phyloP scores from a whole-genome alignment of 192 early-diverging fungal genomes.

The Linnemannia schmuckeri region DNA sequence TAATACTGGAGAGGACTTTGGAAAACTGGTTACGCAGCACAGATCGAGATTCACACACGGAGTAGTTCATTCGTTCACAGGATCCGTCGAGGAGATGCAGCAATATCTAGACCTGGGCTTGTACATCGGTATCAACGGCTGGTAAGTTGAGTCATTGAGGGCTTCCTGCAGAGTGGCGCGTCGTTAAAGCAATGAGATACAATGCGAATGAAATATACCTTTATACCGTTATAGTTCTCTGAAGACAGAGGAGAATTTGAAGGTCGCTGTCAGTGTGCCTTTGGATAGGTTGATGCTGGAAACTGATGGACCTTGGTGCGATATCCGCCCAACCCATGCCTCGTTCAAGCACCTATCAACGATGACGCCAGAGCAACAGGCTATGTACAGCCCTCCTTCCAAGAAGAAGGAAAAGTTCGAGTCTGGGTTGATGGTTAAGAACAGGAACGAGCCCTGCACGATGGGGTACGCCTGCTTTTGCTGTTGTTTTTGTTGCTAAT shows the following conservation, averaged over 20 bases:
- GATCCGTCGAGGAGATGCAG: slow-evolving; percentile 74
- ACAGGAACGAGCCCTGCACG: slow-evolving; percentile 87
- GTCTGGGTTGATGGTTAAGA: slow-evolving; percentile 77
- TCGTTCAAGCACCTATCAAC: slow-evolving; percentile 70
- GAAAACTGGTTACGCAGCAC: slow-evolving; percentile 69
- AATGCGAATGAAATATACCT: neutral
- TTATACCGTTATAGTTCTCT: slow-evolving; percentile 65
- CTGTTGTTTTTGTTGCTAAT: neutral
- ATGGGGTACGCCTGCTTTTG: slow-evolving; percentile 62
- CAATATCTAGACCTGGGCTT: slow-evolving; percentile 75
- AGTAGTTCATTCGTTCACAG: slow-evolving; percentile 94
- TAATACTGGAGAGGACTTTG: slow-evolving; percentile 85
- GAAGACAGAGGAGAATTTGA: slow-evolving; percentile 89
- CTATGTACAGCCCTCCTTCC: slow-evolving; percentile 56
- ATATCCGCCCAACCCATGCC: slow-evolving; percentile 89
- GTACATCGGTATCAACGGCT: slow-evolving; percentile 97
- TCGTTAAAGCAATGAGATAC: neutral
- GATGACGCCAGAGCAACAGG: slow-evolving; percentile 38
- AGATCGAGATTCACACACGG: slow-evolving; percentile 74
- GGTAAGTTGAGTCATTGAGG: slow-evolving; percentile 47
- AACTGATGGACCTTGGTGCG: slow-evolving; percentile 96
- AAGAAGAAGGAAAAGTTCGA: slow-evolving; percentile 86
- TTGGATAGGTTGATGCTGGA: slow-evolving; percentile 89
- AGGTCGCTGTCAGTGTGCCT: slow-evolving; percentile 79
- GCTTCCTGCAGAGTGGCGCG: neutral